Conservation (phyloP, 306 rosid species). For the Crotalaria pallida region DNA sequence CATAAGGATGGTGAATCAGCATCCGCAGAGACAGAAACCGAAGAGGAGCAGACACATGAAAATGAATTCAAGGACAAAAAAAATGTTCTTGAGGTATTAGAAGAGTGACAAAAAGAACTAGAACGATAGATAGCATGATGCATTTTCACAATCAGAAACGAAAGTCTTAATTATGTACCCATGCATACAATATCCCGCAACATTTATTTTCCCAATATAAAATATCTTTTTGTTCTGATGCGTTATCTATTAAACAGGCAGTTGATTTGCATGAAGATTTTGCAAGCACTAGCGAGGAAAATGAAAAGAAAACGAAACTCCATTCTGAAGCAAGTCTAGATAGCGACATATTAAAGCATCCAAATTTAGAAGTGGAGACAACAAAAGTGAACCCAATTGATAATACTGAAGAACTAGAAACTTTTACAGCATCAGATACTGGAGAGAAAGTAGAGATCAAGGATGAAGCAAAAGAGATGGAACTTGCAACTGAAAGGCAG, state of each 20-base stretch:
- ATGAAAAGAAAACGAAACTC: not conserved
- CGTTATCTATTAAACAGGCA: slow-evolving; percentile 22
- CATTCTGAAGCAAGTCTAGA: not conserved
- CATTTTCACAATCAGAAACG: not conserved
- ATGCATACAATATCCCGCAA: not conserved
- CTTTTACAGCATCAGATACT: not conserved
- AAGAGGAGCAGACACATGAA: slow-evolving; percentile 11
- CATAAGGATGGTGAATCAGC: not conserved
- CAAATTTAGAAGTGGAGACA: not conserved
- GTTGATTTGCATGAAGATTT: not conserved
- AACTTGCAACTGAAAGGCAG: not conserved
- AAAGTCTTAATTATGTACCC: not conserved
- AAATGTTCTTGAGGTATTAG: slow-evolving; percentile 9
- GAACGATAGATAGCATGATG: not conserved
- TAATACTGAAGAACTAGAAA: not conserved
- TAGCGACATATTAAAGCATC: not conserved
- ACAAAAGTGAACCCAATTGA: not conserved
- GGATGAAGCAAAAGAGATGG: not conserved
- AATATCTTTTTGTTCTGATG: not conserved
- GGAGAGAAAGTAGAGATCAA: not conserved
- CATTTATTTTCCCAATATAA: not conserved
- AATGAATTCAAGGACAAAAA: not conserved
- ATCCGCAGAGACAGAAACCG: not conserved
- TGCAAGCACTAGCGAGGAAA: not conserved
- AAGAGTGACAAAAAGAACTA: not conserved